Base-by-base conservation (phyloP, 2,329 filamentous ascomycete species). In the Aspergillus sp. region DNA sequence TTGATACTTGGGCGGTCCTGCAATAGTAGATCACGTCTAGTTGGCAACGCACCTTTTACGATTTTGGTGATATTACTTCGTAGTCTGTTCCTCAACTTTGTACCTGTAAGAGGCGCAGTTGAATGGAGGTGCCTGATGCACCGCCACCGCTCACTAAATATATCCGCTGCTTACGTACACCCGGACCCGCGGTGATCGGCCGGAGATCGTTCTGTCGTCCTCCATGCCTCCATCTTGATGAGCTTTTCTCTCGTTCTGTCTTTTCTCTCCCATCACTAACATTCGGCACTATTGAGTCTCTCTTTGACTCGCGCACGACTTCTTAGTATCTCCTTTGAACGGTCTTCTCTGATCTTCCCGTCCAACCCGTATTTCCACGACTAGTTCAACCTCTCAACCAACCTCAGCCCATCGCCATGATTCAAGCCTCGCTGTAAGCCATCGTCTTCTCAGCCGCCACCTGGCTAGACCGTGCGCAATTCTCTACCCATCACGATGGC, bases 401-500 rank as follows among this genome's bases (percentile, higher is more conserved):
- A 29, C 25, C 25, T 29, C 9, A 29, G 25, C 25, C 25, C 25
- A 43, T 43, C 49, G 49, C 49, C 34, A 52, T 52, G 49, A 47
- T 47, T 47, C 38, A 47, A 42, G 41, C 14, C 47, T 44, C 31
- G 17, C n/a, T 42, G 3, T 19, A 25, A 38, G n/a, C 9, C 45
- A 34, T 29, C 41, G 19, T 29, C 20, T 44, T 42, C 17, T 34
- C 34, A 29, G 47, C 47, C 19, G 17, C 50, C 36, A 32, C 23
- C 17, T 41, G 48, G 34, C 43, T 43, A 25, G 16, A 36, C n/a
- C 47, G 10, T 34, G 16, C n/a, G 17, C 43, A 7, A 13, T 11
- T 21, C 29, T n/a, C n/a, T n/a, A 16, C 17, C 38, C 36, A 43
- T 21, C 31, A 55, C 51, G 32, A 75, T 75, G 72, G 71, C 71